These are phyloP conservation scores for Macrophomina pseudophaseolina DNA, from an alignment of 2,329 filamentous ascomycete species.

Conservation along the genomic window DNA sequence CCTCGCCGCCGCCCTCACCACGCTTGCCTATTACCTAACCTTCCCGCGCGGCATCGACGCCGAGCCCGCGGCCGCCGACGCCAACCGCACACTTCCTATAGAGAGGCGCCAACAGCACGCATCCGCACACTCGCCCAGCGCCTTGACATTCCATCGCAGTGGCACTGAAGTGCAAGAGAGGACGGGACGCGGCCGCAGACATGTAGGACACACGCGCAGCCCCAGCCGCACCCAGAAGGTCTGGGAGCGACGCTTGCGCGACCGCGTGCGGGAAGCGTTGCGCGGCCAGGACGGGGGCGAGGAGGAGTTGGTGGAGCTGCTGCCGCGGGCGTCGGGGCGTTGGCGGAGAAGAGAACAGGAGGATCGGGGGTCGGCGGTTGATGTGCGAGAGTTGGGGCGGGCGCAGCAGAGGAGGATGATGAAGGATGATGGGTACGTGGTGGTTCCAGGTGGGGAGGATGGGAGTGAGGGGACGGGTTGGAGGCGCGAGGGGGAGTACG, in stretches of 20 bases:
- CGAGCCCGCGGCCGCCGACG: background rate
- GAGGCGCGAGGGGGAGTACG: background rate
- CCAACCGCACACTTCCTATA: background rate
- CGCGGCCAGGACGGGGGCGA: background rate
- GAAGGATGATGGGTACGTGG: background rate
- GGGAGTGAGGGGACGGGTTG: too few relatives aligned
- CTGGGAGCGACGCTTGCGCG: background rate
- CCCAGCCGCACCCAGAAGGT: background rate
- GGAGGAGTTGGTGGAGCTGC: background rate
- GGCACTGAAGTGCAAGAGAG: too few relatives aligned
- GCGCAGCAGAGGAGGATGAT: too few relatives aligned
- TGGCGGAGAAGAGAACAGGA: background rate
- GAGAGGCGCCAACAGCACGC: background rate
- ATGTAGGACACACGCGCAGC: too few relatives aligned
- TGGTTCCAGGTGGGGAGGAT: background rate
- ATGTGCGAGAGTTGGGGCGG: background rate
- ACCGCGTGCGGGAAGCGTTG: background rate
- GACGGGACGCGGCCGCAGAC: too few relatives aligned
- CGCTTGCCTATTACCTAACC: constrained; percentile 1
- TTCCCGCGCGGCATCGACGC: background rate
- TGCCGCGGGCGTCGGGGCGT: background rate
- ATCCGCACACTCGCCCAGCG: too few relatives aligned
- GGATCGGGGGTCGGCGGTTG: background rate
- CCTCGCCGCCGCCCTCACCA: background rate
- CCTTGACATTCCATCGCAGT: background rate